phyloP scores from a whole-genome alignment of 768 basidiomycete species.

The Trametes cinnabarina region DNA sequence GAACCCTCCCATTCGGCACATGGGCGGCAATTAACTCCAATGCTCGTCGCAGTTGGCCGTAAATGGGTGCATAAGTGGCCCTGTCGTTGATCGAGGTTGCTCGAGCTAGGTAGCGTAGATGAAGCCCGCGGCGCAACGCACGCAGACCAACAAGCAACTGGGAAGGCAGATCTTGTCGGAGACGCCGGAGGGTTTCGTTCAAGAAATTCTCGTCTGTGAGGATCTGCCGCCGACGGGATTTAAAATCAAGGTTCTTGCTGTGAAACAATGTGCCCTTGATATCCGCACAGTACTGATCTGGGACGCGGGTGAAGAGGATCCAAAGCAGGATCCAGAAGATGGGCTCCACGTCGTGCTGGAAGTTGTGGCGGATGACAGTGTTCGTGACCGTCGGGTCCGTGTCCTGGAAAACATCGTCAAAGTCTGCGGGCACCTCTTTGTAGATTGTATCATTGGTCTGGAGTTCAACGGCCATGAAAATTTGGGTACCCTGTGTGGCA shows the following conservation, averaged over 20 bases:
- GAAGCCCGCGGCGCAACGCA: not conserved
- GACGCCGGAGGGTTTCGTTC: not conserved
- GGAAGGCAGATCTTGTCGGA: too few species aligned
- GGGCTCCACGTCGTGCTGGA: conserved; percentile 4
- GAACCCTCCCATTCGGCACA: not conserved
- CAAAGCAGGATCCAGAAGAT: conserved; percentile 3
- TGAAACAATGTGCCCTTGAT: not conserved
- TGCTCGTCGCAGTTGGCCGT: not conserved
- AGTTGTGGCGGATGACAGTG: conserved; percentile 5
- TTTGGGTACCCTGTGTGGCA: not conserved
- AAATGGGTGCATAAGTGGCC: not conserved
- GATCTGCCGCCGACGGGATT: not conserved
- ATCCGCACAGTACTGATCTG: not conserved
- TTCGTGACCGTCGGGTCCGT: too few species aligned
- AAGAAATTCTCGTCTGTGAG: not conserved
- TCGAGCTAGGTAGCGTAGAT: not conserved
- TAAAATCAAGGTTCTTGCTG: not conserved
- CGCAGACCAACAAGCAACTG: not conserved
- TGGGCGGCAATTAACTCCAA: not conserved
- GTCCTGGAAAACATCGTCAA: too few species aligned
- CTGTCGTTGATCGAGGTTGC: not conserved
- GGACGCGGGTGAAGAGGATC: not conserved
- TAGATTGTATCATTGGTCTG: not conserved
- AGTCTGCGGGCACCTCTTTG: not conserved
- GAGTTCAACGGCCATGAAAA: not conserved